These are phyloP conservation scores for Hypomyces perniciosus DNA, from an alignment of 2,329 filamentous ascomycete genomes.

Conservation along the genomic window DNA sequence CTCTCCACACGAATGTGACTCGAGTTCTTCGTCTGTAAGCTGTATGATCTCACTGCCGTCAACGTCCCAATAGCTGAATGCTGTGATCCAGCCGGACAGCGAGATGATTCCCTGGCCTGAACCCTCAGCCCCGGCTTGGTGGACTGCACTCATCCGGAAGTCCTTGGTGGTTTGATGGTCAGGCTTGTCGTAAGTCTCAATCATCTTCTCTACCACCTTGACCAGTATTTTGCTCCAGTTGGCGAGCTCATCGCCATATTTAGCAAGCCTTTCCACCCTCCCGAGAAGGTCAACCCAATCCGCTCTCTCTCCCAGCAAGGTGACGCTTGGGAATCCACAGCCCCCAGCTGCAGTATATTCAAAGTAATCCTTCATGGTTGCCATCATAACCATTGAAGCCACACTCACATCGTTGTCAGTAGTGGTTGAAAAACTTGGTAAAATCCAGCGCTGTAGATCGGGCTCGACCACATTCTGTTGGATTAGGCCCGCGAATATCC, in stretches of 20 bases:
- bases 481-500: background rate
- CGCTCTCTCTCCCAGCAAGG: conserved; percentile 4
- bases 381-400: conserved; percentile 12
- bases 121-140: conserved; percentile 5
- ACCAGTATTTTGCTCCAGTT: conserved; percentile 2
- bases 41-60: background rate
- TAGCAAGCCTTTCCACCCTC: background rate
- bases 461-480: background rate
- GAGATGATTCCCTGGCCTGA: conserved; percentile 4
- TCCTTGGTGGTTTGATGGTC: conserved; percentile 9
- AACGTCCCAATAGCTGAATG: conserved; percentile 14
- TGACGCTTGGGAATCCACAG: conserved; percentile 12
- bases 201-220: conserved; percentile 10
- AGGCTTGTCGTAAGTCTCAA: conserved; percentile 14
- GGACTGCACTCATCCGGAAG: conserved; percentile 17
- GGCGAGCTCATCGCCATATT: background rate
- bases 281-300: conserved; percentile 12
- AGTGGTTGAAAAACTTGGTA: conserved; percentile 10
- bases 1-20: background rate
- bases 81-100: conserved; percentile 15
- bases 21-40: background rate
- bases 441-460: conserved; percentile 1
- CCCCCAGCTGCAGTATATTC: conserved; percentile 5
- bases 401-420: conserved; percentile 9
- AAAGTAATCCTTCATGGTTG: conserved; percentile 14